A percentile compares a stretch with the other conserved stretches of the same genome.
Conservation (phyloP, 352 stramenopile genomes). For the Elongisporangium undulatum region DNA sequence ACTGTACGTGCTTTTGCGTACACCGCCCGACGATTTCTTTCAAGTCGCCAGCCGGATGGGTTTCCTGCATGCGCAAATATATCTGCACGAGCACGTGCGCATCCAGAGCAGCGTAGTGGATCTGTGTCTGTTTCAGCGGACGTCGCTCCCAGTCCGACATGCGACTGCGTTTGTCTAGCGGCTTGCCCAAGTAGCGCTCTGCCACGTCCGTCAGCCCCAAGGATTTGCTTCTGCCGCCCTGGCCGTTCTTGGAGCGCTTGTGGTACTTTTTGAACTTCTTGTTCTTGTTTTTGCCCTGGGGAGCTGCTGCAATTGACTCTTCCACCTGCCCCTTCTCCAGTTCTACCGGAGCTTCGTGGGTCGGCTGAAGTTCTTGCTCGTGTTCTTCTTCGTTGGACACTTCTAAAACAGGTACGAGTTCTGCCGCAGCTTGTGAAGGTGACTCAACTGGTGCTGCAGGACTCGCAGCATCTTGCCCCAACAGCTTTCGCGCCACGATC, state of each 20-base stretch:
- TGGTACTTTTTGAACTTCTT: constrained; percentile 17
- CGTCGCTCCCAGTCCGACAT: constrained; percentile 79
- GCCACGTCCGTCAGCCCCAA: constrained; percentile 49
- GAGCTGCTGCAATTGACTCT: not conserved
- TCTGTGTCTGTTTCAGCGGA: constrained; percentile 55
- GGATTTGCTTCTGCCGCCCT: constrained; percentile 12
- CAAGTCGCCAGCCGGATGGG: constrained; percentile 21
- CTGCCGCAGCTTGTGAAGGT: not conserved
- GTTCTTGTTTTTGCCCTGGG: not conserved
- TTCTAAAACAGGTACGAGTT: not conserved
- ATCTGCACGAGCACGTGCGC: constrained; percentile 62
- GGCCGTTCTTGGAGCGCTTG: constrained; percentile 13
- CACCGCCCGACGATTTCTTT: constrained; percentile 23
- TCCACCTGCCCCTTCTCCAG: not conserved
- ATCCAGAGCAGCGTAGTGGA: constrained; percentile 72
- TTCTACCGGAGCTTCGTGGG: not conserved
- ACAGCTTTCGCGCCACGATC: constrained; percentile 33
- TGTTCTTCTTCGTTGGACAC: constrained; percentile 1
- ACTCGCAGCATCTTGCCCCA: constrained; percentile 4
- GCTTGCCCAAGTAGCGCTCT: constrained; percentile 49
- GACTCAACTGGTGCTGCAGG: not conserved
- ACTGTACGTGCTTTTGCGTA: constrained; percentile 38
- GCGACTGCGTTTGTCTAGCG: constrained; percentile 62
- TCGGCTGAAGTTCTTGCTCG: constrained; percentile 2
- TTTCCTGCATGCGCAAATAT: constrained; percentile 46